phyloP scores from a whole-genome alignment of 495 filamentous ascomycete species.

The Neurospora sp. region DNA sequence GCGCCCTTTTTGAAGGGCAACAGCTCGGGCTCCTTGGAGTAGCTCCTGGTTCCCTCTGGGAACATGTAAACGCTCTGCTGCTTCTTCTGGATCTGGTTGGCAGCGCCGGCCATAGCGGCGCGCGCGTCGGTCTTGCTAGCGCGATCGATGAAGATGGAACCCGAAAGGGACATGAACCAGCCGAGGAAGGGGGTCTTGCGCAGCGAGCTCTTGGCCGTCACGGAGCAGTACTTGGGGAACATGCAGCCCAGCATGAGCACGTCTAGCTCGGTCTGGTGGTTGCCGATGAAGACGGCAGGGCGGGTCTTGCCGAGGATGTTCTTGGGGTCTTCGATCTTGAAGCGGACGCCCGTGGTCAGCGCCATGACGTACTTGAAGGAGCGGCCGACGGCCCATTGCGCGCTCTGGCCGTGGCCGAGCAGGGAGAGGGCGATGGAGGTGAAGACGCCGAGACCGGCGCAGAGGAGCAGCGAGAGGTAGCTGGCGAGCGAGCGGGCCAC shows the following conservation, averaged over 20 bases:
- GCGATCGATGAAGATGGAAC: slow-evolving; percentile 91
- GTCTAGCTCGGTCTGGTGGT: slow-evolving; percentile 93
- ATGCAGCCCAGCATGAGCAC: slow-evolving; percentile 78
- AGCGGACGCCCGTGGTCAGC: slow-evolving; percentile 64
- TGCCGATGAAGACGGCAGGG: slow-evolving; percentile 84
- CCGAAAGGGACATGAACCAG: slow-evolving; percentile 90
- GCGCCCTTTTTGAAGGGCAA: slow-evolving; percentile 96
- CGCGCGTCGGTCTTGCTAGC: slow-evolving; percentile 70
- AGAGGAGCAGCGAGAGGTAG: slow-evolving; percentile 54
- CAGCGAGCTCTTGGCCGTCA: slow-evolving; percentile 85
- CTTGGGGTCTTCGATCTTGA: slow-evolving; percentile 60
- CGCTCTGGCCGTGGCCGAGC: slow-evolving; percentile 58
- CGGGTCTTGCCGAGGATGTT: slow-evolving; percentile 52
- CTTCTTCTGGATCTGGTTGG: slow-evolving; percentile 60
- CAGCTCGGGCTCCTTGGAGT: slow-evolving; percentile 68
- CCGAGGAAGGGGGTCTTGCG: slow-evolving; percentile 78
- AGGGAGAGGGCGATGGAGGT: slow-evolving; percentile 62
- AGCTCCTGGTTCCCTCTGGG: slow-evolving; percentile 87
- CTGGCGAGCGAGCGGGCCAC: slow-evolving; percentile 61
- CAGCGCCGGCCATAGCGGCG: slow-evolving; percentile 74
- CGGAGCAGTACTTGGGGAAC: slow-evolving; percentile 84
- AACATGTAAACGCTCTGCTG: slow-evolving; percentile 90
- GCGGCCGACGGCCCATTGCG: slow-evolving; percentile 77
- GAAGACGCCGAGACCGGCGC: slow-evolving; percentile 68
- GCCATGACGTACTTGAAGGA: slow-evolving; percentile 77